Evolutionary conservation across 1,139 yeast genomes (phyloP).

Genomic region (Pichia sp.): DNA sequence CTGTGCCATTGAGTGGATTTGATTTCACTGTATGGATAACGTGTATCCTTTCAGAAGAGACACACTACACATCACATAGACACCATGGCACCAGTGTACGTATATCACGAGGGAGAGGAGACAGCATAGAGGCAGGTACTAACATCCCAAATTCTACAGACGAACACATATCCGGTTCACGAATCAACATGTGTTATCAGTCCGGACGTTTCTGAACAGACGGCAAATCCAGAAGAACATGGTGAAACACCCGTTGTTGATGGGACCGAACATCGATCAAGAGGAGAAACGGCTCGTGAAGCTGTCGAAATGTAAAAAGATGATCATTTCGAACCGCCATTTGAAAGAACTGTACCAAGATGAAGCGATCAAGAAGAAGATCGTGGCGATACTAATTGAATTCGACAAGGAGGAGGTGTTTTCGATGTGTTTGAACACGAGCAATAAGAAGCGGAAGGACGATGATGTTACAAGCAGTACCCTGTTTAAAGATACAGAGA

Average conservation of each 20-base stretch:
- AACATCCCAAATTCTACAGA: constrained; percentile 6
- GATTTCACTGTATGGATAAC: too few species aligned
- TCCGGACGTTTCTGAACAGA: constrained; percentile 29
- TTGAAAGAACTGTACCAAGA: constrained; percentile 25
- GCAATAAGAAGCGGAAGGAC: not conserved
- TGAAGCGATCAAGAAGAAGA: constrained; percentile 14
- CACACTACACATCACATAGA: too few species aligned
- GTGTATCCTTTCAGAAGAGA: not conserved
- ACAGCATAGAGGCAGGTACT: not conserved
- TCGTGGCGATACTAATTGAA: constrained; percentile 28
- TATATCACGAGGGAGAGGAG: not conserved
- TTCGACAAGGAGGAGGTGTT: constrained; percentile 25
- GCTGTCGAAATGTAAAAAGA: constrained; percentile 20
- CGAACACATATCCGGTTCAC: constrained; percentile 26
- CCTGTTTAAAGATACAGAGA: constrained; percentile 14
- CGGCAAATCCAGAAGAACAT: constrained; percentile 27
- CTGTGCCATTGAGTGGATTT: too few species aligned
- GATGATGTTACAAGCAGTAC: constrained; percentile 1
- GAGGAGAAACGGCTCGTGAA: constrained; percentile 7
- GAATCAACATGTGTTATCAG: constrained; percentile 21
- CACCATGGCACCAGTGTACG: constrained; percentile 33
- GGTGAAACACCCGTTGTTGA: constrained; percentile 12
- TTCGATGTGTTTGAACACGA: constrained; percentile 12
- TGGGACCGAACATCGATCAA: constrained; percentile 6
- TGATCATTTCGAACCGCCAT: constrained; percentile 30